A percentile compares a stretch with the other conserved stretches of the same genome.
These are phyloP conservation scores for Blastobotrys ciferrii DNA, from an alignment of 1,139 yeast genomes.

Conservation along the genomic window DNA sequence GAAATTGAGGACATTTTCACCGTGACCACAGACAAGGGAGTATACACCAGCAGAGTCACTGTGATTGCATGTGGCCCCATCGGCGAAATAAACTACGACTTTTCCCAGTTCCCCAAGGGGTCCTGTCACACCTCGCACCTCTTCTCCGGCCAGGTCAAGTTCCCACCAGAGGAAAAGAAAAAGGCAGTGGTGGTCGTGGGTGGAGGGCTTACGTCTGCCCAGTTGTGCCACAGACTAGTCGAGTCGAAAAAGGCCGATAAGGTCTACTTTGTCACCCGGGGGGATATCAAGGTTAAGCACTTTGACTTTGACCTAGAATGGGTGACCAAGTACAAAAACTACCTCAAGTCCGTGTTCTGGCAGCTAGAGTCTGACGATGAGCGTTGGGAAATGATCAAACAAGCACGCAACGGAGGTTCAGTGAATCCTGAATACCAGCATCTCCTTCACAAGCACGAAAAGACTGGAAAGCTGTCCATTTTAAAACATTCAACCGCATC, in stretches of 20 bases:
- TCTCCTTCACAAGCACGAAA: constrained; percentile 37
- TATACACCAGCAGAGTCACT: constrained; percentile 42
- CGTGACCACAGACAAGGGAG: constrained; percentile 14
- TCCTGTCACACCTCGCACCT: constrained; percentile 49
- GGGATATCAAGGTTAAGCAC: constrained; percentile 47
- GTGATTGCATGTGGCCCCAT: constrained; percentile 46
- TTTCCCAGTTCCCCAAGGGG: constrained; percentile 33
- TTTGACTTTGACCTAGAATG: constrained; percentile 53
- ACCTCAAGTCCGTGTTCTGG: constrained; percentile 43
- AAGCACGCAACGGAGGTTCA: constrained; percentile 50
- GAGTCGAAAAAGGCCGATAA: constrained; percentile 35
- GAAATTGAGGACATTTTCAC: constrained; percentile 12
- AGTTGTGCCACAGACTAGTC: constrained; percentile 45
- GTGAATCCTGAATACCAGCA: constrained; percentile 49
- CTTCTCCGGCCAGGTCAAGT: constrained; percentile 31
- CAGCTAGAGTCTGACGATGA: constrained; percentile 47
- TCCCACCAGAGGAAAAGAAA: constrained; percentile 25
- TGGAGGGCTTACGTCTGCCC: constrained; percentile 52
- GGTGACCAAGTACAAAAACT: constrained; percentile 53
- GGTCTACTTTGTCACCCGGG: constrained; percentile 42
- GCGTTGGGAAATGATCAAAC: constrained; percentile 42
- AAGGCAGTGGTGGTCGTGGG: constrained; percentile 44
- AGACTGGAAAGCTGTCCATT: constrained; percentile 31
- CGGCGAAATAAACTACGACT: constrained; percentile 39
- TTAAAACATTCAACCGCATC: constrained; percentile 11